These are phyloP conservation scores for Haplosporangium sp. DNA, from an alignment of 371 early-diverging fungal species.

Conservation along the genomic window DNA sequence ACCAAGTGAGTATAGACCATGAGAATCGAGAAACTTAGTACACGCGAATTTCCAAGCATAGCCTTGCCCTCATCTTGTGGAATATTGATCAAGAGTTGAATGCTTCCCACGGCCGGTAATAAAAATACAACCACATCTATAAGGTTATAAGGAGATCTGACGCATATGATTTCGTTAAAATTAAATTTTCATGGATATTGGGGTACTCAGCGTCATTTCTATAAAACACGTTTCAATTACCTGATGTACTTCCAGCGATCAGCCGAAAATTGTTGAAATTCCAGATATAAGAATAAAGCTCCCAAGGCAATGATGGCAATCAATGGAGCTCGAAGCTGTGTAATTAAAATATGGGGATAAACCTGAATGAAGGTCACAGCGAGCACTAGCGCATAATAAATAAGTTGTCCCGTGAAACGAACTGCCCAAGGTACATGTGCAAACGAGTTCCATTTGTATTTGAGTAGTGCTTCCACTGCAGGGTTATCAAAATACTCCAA, in stretches of 20 bases:
- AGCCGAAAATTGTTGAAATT: slow-evolving; percentile 23
- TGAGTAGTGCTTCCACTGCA: slow-evolving; percentile 17
- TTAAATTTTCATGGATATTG: no score
- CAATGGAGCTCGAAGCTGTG: neutral
- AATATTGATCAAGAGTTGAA: slow-evolving; percentile 5
- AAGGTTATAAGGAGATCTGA: slow-evolving; percentile 20
- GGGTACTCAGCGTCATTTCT: no score
- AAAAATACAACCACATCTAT: slow-evolving; percentile 13
- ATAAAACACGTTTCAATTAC: slow-evolving; percentile 1
- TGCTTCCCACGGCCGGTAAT: slow-evolving; percentile 13
- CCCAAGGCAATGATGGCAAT: slow-evolving; percentile 14
- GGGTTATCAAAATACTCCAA: slow-evolving; percentile 30
- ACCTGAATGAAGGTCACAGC: slow-evolving; percentile 17
- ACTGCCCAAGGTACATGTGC: slow-evolving; percentile 13
- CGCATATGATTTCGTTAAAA: neutral
- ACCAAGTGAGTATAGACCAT: slow-evolving; percentile 26
- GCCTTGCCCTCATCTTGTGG: neutral
- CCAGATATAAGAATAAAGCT: slow-evolving; percentile 16
- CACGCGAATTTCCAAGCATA: neutral
- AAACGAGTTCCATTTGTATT: slow-evolving; percentile 33
- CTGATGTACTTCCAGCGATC: slow-evolving; percentile 12
- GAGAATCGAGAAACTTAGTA: slow-evolving; percentile 18
- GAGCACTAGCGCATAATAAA: slow-evolving; percentile 19
- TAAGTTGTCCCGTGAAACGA: slow-evolving; percentile 6
- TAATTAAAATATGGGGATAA: neutral